Conservation (phyloP, 1,284 basidiomycete species). For the Ceratobasidium sp. region DNA sequence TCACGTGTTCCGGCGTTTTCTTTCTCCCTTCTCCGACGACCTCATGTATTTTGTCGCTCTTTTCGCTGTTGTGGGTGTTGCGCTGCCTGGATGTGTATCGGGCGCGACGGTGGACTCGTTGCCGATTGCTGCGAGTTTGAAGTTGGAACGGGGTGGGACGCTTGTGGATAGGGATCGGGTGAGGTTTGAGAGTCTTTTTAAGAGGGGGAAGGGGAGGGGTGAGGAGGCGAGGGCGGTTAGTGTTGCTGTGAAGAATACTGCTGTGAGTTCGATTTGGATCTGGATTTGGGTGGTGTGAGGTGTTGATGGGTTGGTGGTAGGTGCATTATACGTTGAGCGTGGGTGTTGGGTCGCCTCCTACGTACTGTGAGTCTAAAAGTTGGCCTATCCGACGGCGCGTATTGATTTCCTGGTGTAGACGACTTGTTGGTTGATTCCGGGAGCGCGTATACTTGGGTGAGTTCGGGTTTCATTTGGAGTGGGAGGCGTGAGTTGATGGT, state of each 20-base stretch:
- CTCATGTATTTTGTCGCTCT: conserved; percentile 29
- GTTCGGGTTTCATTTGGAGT: neutral
- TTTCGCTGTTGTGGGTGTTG: conserved; percentile 24
- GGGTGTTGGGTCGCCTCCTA: conserved; percentile 36
- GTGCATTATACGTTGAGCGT: conserved; percentile 40
- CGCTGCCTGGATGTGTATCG: neutral
- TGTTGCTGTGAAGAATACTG: conserved; percentile 36
- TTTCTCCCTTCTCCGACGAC: conserved; percentile 21
- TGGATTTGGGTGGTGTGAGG: neutral
- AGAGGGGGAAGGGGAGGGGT: too few species aligned
- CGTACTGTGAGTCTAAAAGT: conserved; percentile 19
- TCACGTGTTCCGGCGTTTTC: neutral
- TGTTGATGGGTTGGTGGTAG: neutral
- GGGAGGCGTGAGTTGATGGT: neutral
- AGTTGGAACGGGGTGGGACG: conserved; percentile 2
- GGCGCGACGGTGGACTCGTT: conserved; percentile 26
- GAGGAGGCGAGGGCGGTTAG: neutral
- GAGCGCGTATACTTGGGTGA: conserved; percentile 43
- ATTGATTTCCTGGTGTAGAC: conserved; percentile 16
- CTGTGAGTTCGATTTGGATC: conserved; percentile 5
- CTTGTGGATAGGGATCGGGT: conserved; percentile 33
- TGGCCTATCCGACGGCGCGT: neutral
- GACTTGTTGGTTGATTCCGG: conserved; percentile 41
- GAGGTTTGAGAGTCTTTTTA: conserved; percentile 23
- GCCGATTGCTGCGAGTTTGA: conserved; percentile 27